Evolutionary conservation across 1,284 basidiomycete species (phyloP).

Genomic region (Apiotrichum porosum): DNA sequence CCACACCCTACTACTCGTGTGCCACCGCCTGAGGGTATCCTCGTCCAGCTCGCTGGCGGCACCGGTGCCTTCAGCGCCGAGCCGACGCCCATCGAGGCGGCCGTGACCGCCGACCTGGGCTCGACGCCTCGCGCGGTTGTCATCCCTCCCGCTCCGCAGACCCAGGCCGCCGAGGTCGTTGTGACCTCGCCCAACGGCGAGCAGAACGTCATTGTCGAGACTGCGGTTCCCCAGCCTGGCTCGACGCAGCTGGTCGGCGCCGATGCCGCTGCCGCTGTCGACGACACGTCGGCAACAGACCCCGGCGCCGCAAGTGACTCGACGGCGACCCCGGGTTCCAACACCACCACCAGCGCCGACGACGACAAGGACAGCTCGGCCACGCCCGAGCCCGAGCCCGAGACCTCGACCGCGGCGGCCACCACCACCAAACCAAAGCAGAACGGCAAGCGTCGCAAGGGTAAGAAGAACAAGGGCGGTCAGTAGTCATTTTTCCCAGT

Average conservation of each 20-base stretch:
- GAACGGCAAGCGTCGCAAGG: conserved; percentile 7
- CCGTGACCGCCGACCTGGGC: too few relatives aligned
- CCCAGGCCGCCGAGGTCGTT: background rate
- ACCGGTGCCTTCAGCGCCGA: too few relatives aligned
- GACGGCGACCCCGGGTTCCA: background rate
- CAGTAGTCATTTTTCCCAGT: conserved; percentile 1
- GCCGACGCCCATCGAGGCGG: too few relatives aligned
- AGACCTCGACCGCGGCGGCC: background rate
- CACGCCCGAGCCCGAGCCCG: background rate
- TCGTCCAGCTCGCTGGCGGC: conserved; percentile 1
- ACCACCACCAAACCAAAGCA: conserved; percentile 1
- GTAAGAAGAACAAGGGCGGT: conserved; percentile 12
- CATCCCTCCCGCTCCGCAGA: too few relatives aligned
- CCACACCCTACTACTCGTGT: background rate
- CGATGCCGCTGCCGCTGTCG: background rate
- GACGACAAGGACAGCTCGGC: conserved; percentile 3
- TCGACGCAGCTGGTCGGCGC: background rate
- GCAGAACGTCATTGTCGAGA: background rate
- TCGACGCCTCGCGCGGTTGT: too few relatives aligned
- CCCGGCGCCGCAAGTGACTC: too few relatives aligned
- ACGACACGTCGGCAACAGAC: background rate
- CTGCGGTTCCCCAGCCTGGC: background rate
- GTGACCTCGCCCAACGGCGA: conserved; percentile 1
- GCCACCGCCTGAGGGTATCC: conserved; percentile 9
- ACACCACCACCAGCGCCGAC: background rate